Base-by-base conservation (phyloP, 2,329 filamentous ascomycete genomes). In the Fusarium nurragi region DNA sequence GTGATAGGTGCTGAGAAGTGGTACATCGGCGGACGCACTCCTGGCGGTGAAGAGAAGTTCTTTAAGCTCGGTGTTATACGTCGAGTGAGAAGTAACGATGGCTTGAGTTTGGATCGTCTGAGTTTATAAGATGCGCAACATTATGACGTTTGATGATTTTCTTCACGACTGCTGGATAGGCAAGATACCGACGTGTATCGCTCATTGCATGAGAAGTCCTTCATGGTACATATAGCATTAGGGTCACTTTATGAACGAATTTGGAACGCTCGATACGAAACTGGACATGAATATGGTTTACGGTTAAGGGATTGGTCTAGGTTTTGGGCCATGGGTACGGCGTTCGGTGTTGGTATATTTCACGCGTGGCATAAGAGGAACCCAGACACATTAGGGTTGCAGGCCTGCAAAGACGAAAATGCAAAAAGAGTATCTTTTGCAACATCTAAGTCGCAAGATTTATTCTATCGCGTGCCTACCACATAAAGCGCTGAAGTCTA, bases 21-120 rank as follows among this genome's bases (percentile, higher is more conserved):
- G 89, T 94, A 93, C 72, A 91, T 94, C 52, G 91, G 91, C 21
- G 91, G 91, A 8, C 81, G 90, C 72, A 93, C 90, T 25, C 90
- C 90, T 2, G 84, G 79, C 2, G 91, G 91, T n/a, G 91, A 94
- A 72, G 91, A 94, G 75, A 86, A 86, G 71, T 93, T 92, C 78
- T 94, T 93, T 77, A 92, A 92, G 79, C 79, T 94, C 40, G 90
- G 90, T 39, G 90, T 94, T 65, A 87, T 94, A 45, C 86, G 88
- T 74, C 80, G 90, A 53, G 87, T 91, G 55, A 82, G 87, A 72
- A 94, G 91, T 75, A 88, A 89, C 52, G 91, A 93, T 74, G 84
- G 90, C 38, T 76, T 93, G 70, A 93, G 90, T 69, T 77, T 93
- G 55, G 91, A 94, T 78, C 84, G 89, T 53, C 76, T 94, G 76